phyloP scores from a whole-genome alignment of 768 basidiomycete species.

The Hortiboletus campestris region DNA sequence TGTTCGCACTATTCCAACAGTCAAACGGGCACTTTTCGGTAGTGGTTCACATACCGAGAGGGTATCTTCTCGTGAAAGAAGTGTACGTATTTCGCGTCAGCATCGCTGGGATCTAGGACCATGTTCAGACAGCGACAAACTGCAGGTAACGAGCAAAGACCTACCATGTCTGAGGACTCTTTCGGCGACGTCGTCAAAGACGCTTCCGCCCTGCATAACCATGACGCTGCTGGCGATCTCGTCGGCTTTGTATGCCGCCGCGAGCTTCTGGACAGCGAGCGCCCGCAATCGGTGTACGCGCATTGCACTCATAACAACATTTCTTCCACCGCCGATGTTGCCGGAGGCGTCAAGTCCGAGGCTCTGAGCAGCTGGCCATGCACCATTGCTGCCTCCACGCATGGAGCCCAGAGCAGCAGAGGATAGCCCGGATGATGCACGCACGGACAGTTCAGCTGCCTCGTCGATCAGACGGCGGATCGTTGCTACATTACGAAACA shows the following conservation, averaged over 20 bases:
- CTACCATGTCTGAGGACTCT: slow-evolving; percentile 70
- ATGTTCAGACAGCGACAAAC: not conserved
- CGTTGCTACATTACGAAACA: slow-evolving; percentile 70
- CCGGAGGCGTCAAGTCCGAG: slow-evolving; percentile 62
- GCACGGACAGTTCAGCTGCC: slow-evolving; percentile 83
- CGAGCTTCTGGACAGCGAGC: slow-evolving; percentile 83
- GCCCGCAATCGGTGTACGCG: slow-evolving; percentile 77
- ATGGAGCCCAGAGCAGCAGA: slow-evolving; percentile 71
- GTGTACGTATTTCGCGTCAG: slow-evolving; percentile 84
- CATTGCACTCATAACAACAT: slow-evolving; percentile 81
- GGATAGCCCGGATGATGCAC: slow-evolving; percentile 82
- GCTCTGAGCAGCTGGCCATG: slow-evolving; percentile 64
- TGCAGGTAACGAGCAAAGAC: slow-evolving; percentile 16
- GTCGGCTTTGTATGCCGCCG: slow-evolving; percentile 81
- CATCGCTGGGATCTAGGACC: slow-evolving; percentile 64
- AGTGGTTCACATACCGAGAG: slow-evolving; percentile 60
- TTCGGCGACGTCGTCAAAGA: slow-evolving; percentile 91
- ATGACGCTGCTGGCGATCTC: slow-evolving; percentile 92
- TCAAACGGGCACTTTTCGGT: slow-evolving; percentile 8
- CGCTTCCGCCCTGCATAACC: slow-evolving; percentile 93
- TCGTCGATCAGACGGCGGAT: slow-evolving; percentile 86
- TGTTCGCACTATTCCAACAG: slow-evolving; percentile 33
- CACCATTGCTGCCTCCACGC: slow-evolving; percentile 41
- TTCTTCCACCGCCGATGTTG: slow-evolving; percentile 58
- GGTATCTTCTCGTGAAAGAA: slow-evolving; percentile 97